Base-by-base conservation (phyloP, 1,284 basidiomycete genomes). In the Anthracocystis setariae region DNA sequence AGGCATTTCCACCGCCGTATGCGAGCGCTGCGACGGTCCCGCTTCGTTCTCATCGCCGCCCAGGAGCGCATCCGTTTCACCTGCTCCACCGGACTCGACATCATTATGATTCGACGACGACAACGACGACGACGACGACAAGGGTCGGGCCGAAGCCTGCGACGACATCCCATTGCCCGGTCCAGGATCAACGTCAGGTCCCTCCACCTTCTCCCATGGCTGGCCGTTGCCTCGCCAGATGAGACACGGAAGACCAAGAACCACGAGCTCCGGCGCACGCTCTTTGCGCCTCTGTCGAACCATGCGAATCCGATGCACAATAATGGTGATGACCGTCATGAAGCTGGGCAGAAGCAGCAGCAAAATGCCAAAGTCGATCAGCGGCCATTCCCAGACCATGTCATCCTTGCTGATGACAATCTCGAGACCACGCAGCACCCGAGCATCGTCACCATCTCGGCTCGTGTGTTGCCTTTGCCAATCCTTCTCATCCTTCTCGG, bases 301-400 rank as follows among this genome's bases (percentile, higher is more conserved):
- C 50, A 69, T 51, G 17, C 76, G 73, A 35, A 82, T 58, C 37
- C 77, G 71, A 44, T 82, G 79, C 4, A 76, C 54, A 21, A 82
- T 71, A 40, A 82, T 63, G 12, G 76, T 78, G 20, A 64, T 52
- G 15, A 82, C 56, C 8, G 79, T 81, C 72, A 82, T 73, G 43
- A 82, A 60, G 8, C 80, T 80, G 0, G 81, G 81, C 8, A 82
- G 51, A 5, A 82, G 62, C n/a, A 82, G 62, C 15, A 82, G 52
- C 23, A 82, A 50, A 25, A 82, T 65, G 13, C 79, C 80, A 32
- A 82, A 62, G 38, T 82, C 79, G 33, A 78, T 68, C 61, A 79
- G 45, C 1, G 79, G 79, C 76, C 79, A 78, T 40, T 82, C 80
- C 63, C 71, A 72, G 20, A 80, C 59, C 24, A 72, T 38, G 17